Conservation (phyloP, 2,329 filamentous ascomycete species). For the Trichoderma simmonsii region DNA sequence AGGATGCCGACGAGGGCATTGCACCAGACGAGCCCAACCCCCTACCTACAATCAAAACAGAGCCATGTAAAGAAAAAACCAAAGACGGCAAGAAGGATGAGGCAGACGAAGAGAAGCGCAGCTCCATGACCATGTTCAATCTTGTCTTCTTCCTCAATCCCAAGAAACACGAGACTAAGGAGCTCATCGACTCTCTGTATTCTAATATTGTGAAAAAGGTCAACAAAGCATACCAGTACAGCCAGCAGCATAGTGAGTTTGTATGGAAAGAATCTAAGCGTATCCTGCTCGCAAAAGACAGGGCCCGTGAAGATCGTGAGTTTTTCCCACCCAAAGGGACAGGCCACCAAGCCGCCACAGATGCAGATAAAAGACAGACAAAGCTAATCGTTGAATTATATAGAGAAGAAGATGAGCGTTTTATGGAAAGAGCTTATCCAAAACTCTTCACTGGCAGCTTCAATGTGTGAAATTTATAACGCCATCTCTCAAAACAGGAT, state of each 20-base stretch:
- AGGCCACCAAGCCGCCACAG: not conserved
- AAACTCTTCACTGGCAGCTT: conserved; percentile 74
- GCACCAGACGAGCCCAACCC: conserved; percentile 27
- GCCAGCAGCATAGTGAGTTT: conserved; percentile 85
- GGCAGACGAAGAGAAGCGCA: conserved; percentile 58
- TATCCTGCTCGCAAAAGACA: conserved; percentile 77
- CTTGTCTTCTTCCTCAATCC: conserved; percentile 89
- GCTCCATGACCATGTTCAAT: conserved; percentile 94
- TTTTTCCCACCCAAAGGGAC: conserved; percentile 22
- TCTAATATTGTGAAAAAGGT: conserved; percentile 88
- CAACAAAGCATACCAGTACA: conserved; percentile 87
- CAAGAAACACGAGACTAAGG: conserved; percentile 71
- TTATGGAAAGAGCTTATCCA: conserved; percentile 70
- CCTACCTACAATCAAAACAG: not conserved
- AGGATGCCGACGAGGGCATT: conserved; percentile 33
- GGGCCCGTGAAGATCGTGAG: conserved; percentile 67
- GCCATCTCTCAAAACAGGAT: conserved; percentile 82
- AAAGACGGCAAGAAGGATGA: conserved; percentile 44
- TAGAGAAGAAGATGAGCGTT: conserved; percentile 58
- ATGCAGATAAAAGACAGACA: not conserved
- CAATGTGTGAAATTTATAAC: conserved; percentile 77
- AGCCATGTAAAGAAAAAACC: conserved; percentile 22
- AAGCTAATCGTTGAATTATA: not conserved
- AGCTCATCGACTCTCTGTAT: conserved; percentile 73
- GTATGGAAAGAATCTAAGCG: conserved; percentile 87